Evolutionary conservation across 305 asterid genomes (phyloP), one percentile per base, ranked within the genome.

Genomic region (Solanum hybrid): DNA sequence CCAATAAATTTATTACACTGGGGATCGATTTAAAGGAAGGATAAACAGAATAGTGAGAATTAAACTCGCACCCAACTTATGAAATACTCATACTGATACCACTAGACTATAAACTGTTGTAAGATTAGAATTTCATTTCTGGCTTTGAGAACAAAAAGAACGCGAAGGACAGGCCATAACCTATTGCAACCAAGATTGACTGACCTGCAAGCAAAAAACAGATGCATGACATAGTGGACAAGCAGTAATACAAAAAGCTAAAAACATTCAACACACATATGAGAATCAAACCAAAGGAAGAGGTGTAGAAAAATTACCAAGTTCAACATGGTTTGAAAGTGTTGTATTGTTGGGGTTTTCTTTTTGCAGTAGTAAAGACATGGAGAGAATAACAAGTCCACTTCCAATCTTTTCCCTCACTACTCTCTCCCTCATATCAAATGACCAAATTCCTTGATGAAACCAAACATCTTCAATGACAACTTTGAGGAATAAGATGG

Each of bases 401-500:
- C 98, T 96, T 86, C 98, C 98, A 38, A 93, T 76, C 91, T 85
- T 96, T 80, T 96, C 98, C 88, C 98, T 93, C 76, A 93, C 96
- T 31, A 91, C 88, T 89, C 97, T 97, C 76, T 95, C 96, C 87
- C 93, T 89, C 98, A 93, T 94, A 89, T 95, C 94, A 3, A 94
- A 29, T 27, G 92, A 90, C 95, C 95, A 94, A 45, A 93, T 36
- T 73, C 94, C 94, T 31, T 85, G 2, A 27, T 71, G 22, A 85
- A 85, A 85, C 12, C 29, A 9, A 45, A 88, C 69, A 87, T 92
- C 96, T 87, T 95, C 95, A 27, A 90, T 80, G 31, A 35, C 81
- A 90, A 94, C 96, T 87, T 96, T 96, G 69, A 93, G 11, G 89
- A 95, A 96, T 93, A 97, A 88, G 88, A 93, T 89, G 1, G 92